Evolutionary conservation across 352 stramenopile genomes (phyloP).

Genomic region (Globisporangium abappressorium): DNA sequence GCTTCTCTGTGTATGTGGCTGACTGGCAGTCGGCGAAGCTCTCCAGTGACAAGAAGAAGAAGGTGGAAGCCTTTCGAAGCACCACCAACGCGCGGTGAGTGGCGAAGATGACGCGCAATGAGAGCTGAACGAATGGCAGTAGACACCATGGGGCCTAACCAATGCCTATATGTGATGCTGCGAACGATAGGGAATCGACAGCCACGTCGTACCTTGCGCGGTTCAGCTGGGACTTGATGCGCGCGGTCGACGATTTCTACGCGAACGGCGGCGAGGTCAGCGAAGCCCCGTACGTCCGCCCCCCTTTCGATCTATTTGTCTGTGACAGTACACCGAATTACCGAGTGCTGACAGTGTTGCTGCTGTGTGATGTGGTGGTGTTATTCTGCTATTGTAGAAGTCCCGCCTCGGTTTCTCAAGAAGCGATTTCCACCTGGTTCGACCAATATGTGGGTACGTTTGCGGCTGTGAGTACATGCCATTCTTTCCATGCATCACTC

Average conservation of each 20-base stretch:
- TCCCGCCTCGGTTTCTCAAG: conserved; percentile 6
- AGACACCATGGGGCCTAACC: not conserved
- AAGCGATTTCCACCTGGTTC: conserved; percentile 59
- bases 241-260: conserved; percentile 78
- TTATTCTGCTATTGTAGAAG: not conserved
- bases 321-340: not conserved
- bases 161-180: not conserved
- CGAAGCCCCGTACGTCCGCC: conserved; percentile 7
- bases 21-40: conserved; percentile 37
- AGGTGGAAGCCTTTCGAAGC: conserved; percentile 67
- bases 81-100: conserved; percentile 72
- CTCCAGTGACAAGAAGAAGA: conserved; percentile 66
- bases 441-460: conserved; percentile 55
- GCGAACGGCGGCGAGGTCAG: conserved; percentile 46
- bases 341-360: not conserved
- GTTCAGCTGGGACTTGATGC: conserved; percentile 80
- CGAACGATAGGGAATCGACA: conserved; percentile 44
- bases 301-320: conserved; percentile 10
- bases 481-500: not conserved
- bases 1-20: not conserved
- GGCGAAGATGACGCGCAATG: too few relatives aligned
- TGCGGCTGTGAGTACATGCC: not conserved
- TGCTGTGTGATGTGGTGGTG: not conserved
- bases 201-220: conserved; percentile 73
- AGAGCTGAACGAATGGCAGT: not conserved